Conservation (phyloP, 1,284 basidiomycete species). For the Thelephora terrestris region DNA sequence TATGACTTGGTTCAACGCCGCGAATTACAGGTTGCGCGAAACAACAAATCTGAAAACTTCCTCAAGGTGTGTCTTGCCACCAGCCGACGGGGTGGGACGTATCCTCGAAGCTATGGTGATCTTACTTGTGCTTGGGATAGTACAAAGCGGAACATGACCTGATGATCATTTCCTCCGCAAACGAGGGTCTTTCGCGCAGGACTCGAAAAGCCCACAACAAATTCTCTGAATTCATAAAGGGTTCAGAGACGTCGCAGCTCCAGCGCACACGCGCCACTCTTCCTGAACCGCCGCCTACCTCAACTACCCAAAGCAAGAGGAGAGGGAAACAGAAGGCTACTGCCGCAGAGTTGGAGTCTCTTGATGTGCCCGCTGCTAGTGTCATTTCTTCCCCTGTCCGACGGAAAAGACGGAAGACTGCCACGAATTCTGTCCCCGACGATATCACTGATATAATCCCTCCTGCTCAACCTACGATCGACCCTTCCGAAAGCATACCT, state of each 20-base stretch:
- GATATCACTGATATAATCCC: no score
- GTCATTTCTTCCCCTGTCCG: constrained; percentile 7
- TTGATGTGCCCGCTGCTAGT: constrained; percentile 10
- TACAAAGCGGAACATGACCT: constrained; percentile 59
- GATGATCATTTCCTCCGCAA: constrained; percentile 33
- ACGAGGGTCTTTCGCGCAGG: constrained; percentile 41
- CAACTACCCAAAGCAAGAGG: constrained; percentile 14
- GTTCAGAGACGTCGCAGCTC: constrained; percentile 16
- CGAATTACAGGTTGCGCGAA: constrained; percentile 34
- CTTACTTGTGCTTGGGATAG: constrained; percentile 26
- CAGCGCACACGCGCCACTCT: constrained; percentile 12
- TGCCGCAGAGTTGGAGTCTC: constrained; percentile 11
- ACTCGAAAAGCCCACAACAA: constrained; percentile 56
- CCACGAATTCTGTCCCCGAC: no score
- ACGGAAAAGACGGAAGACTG: constrained; percentile 6
- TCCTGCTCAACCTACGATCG: no score
- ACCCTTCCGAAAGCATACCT: no score
- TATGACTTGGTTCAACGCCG: background rate
- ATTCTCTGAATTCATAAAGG: constrained; percentile 32
- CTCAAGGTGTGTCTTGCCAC: constrained; percentile 47
- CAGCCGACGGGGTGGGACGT: background rate
- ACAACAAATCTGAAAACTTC: constrained; percentile 59
- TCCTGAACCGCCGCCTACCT: background rate
- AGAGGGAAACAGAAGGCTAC: constrained; percentile 8
- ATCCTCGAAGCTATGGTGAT: constrained; percentile 3